Conservation (phyloP, 345 rosid genomes). For the Euphorbia pulcherrima region DNA sequence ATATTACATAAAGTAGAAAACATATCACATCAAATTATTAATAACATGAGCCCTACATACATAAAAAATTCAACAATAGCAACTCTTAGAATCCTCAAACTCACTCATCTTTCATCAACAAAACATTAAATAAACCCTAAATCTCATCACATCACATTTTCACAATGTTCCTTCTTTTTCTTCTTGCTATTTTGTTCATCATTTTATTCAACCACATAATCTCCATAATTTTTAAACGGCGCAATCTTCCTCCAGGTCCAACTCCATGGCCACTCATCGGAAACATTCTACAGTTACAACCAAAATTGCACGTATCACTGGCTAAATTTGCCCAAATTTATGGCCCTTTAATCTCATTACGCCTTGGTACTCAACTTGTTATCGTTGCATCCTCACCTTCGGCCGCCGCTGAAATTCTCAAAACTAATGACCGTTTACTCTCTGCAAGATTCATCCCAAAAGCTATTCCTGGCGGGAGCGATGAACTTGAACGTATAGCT, state of each 20-base stretch:
- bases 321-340: conserved; percentile 11
- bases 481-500: neutral
- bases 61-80: too few relatives aligned
- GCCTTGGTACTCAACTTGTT: conserved; percentile 18
- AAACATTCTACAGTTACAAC: conserved; percentile 12
- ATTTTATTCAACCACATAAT: neutral
- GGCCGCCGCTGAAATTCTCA: conserved; percentile 19
- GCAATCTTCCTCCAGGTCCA: conserved; percentile 8
- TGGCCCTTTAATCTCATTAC: conserved; percentile 16
- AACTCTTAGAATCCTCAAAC: too few relatives aligned
- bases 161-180: neutral
- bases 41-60: too few relatives aligned
- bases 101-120: too few relatives aligned
- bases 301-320: conserved; percentile 11
- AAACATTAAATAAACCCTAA: too few relatives aligned
- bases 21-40: too few relatives aligned
- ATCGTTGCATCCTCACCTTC: conserved; percentile 16
- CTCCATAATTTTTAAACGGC: neutral
- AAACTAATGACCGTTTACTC: conserved; percentile 18
- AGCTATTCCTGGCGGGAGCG: neutral
- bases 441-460: neutral
- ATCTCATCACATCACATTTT: neutral
- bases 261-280: conserved; percentile 24
- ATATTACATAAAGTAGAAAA: too few relatives aligned
- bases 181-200: neutral